phyloP scores from a whole-genome alignment of 352 stramenopile species.

The Plasmopara muralis region DNA sequence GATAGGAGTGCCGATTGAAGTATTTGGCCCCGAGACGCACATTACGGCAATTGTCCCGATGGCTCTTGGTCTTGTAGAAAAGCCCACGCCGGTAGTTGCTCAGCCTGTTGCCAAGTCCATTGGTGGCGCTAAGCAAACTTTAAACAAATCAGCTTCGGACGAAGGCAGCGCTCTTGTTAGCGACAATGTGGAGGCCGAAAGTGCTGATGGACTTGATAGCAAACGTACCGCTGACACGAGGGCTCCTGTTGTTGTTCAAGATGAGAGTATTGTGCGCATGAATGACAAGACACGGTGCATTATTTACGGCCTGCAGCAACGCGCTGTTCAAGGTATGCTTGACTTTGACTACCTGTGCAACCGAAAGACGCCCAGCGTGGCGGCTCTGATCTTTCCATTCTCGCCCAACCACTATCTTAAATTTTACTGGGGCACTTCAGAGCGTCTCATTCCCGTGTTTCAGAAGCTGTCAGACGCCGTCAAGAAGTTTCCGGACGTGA shows the following conservation, averaged over 20 bases:
- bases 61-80: conserved; percentile 86
- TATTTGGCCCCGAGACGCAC: conserved; percentile 95
- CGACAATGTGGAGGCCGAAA: conserved; percentile 29
- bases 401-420: conserved; percentile 94
- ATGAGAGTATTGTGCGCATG: conserved; percentile 83
- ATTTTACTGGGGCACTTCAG: conserved; percentile 96
- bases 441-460: conserved; percentile 91
- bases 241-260: conserved; percentile 54
- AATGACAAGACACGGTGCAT: conserved; percentile 87
- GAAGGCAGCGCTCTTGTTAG: conserved; percentile 25
- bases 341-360: conserved; percentile 98
- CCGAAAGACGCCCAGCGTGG: conserved; percentile 90
- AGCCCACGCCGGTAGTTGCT: conserved; percentile 23
- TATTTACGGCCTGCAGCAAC: conserved; percentile 93
- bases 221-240: conserved; percentile 29
- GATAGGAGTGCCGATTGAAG: conserved; percentile 90
- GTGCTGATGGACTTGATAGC: conserved; percentile 22
- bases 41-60: conserved; percentile 93
- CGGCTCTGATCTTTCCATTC: conserved; percentile 93
- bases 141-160: conserved; percentile 24
- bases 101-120: conserved; percentile 19
- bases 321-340: conserved; percentile 94
- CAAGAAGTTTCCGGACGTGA: conserved; percentile 91
- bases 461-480: conserved; percentile 88
- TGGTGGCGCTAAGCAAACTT: conserved; percentile 14